These are phyloP conservation scores for Blumeriella jaapii DNA, from an alignment of 2,329 filamentous ascomycete species.

Conservation along the genomic window DNA sequence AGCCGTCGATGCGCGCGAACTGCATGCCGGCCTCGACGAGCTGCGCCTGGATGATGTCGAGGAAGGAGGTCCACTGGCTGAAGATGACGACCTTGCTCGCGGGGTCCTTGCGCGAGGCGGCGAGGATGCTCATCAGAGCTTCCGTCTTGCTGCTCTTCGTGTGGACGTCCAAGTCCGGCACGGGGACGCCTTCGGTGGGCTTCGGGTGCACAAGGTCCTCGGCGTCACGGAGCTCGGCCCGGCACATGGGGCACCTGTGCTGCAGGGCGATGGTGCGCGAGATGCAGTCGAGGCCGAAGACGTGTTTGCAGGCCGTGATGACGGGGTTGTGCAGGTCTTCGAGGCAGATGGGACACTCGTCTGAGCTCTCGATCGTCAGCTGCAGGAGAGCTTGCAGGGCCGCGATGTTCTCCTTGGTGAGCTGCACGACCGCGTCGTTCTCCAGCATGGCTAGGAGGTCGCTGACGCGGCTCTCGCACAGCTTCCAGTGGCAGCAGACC, in stretches of 20 bases:
- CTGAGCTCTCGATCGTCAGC: constrained; percentile 66
- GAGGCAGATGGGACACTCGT: constrained; percentile 75
- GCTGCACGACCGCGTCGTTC: constrained; percentile 49
- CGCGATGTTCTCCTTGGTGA: constrained; percentile 60
- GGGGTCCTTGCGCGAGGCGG: constrained; percentile 52
- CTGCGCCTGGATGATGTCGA: constrained; percentile 60
- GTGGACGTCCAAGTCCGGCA: constrained; percentile 45
- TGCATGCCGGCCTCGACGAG: constrained; percentile 48
- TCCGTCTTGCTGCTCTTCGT: constrained; percentile 74
- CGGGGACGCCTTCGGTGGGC: constrained; percentile 36
- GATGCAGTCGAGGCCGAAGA: constrained; percentile 67
- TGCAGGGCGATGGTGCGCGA: constrained; percentile 61
- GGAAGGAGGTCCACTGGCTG: constrained; percentile 66
- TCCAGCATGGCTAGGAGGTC: constrained; percentile 62
- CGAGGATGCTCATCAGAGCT: constrained; percentile 62
- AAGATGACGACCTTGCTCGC: constrained; percentile 62
- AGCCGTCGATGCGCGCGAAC: constrained; percentile 68
- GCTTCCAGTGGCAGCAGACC: constrained; percentile 79
- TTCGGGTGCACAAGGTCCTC: constrained; percentile 56
- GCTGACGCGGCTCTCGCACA: constrained; percentile 64
- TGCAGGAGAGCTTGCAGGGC: constrained; percentile 67
- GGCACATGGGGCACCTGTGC: constrained; percentile 76
- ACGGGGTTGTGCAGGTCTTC: constrained; percentile 61
- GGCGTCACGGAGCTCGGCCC: constrained; percentile 50
- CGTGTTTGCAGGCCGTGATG: constrained; percentile 76